phyloP scores from a whole-genome alignment of 345 rosid genomes.

The Ricinus communis region DNA sequence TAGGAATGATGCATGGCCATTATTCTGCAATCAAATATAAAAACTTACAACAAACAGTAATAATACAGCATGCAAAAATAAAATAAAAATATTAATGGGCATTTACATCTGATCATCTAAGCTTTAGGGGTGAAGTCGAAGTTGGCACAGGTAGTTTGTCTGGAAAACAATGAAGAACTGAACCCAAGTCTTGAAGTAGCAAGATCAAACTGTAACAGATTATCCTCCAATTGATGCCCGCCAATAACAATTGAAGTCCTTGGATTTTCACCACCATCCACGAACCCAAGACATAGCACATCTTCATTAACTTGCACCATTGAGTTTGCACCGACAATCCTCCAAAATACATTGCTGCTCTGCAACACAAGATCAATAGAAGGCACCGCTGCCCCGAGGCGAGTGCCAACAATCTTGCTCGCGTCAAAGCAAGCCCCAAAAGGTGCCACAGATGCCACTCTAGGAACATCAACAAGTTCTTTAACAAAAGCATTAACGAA shows the following conservation, averaged over 20 bases:
- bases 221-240: constrained; percentile 29
- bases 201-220: constrained; percentile 32
- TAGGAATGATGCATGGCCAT: not conserved
- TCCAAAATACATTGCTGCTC: not conserved
- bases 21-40: not conserved
- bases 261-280: constrained; percentile 23
- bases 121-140: constrained; percentile 20
- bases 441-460: constrained; percentile 12
- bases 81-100: too few relatives aligned
- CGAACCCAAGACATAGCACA: constrained; percentile 18
- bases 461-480: constrained; percentile 5
- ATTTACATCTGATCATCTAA: not conserved
- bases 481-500: constrained; percentile 13
- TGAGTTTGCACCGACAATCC: constrained; percentile 13
- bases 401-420: not conserved
- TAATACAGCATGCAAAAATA: not conserved
- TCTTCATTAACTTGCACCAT: not conserved
- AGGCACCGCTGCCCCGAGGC: constrained; percentile 17
- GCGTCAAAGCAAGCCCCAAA: constrained; percentile 16
- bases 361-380: constrained; percentile 19
- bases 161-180: constrained; percentile 15
- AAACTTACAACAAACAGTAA: not conserved
- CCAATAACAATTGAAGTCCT: constrained; percentile 28
- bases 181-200: constrained; percentile 31
- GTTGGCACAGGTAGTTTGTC: constrained; percentile 20